Evolutionary conservation across 345 rosid species (phyloP), one percentile per base, ranked within the genome.

Genomic region (Populus alba): DNA sequence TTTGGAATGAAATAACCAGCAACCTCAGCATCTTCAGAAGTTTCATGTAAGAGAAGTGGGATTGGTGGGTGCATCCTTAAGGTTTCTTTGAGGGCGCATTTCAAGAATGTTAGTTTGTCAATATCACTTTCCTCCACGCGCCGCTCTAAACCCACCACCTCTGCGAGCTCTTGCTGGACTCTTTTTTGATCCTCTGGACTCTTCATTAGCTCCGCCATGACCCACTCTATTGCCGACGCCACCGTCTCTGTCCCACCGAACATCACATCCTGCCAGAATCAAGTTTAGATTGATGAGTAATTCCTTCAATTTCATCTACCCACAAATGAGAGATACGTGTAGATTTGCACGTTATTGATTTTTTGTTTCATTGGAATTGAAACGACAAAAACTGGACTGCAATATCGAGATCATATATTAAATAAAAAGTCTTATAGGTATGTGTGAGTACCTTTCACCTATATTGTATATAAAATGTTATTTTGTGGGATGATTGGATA

Each of bases 181-280:
- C 81, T 84, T 59, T 85, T 90, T 59, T 92, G 72, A 22, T 93
- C 93, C 4, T 88, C 85, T 0, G 97, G 98, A 77, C 85, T 88
- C 53, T 78, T 90, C 92, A 95, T 83, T 49, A 93, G 82, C 81
- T 95, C 98, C 3, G 98, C 72, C 81, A 95, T 70, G 35, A 92
- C 89, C 99, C 99, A 95, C 65, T 95, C 99, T 27, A 95, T 95
- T 3, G 91, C 97, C 3, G 99, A 95, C 9, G 98, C 99, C 77
- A 95, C 94, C 6, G 99, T 96, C 77, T 94, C 98, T 2, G 98
- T 94, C 68, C 99, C 99, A 49, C 99, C 99, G 78, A 96, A 95
- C 99, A 95, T 95, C 65, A 93, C 98, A 73, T 95, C 98, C 98
- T 96, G 79, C 61, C 73, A 66, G 8, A 69, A 13, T 6, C 25